A percentile compares a stretch with the other conserved stretches of the same genome.
These are phyloP conservation scores for Mucor piriformis DNA, from an alignment of 371 early-diverging fungal genomes.

Conservation along the genomic window DNA sequence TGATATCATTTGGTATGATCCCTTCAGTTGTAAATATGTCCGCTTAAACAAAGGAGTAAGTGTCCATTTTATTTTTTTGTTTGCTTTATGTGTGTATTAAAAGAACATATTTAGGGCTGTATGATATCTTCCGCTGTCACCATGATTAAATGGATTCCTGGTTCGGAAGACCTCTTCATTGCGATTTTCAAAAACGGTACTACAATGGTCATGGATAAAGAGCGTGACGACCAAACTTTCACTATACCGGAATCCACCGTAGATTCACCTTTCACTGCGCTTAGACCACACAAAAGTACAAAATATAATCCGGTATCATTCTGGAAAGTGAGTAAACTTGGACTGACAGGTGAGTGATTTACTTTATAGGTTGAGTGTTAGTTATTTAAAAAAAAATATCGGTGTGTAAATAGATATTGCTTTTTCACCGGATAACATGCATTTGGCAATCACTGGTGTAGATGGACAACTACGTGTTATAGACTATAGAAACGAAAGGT, in stretches of 20 bases:
- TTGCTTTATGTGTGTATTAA: too few species aligned
- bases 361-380: too few species aligned
- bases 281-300: conserved; percentile 51
- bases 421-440: conserved; percentile 86
- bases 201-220: conserved; percentile 84
- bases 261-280: conserved; percentile 47
- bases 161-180: conserved; percentile 82
- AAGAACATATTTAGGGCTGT: too few species aligned
- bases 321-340: conserved; percentile 70
- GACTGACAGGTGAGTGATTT: conserved; percentile 76
- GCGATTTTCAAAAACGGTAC: conserved; percentile 78
- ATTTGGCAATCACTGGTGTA: conserved; percentile 76
- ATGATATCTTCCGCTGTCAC: conserved; percentile 73
- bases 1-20: conserved; percentile 83
- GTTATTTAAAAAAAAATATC: not conserved
- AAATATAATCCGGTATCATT: conserved; percentile 78
- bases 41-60: conserved; percentile 51
- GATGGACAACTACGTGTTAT: conserved; percentile 82
- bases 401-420: conserved; percentile 60
- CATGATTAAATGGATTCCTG: conserved; percentile 90
- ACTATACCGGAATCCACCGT: conserved; percentile 32
- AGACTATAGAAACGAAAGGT: conserved; percentile 71
- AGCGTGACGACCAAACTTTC: conserved; percentile 77
- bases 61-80: not conserved
- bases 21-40: conserved; percentile 68